These are phyloP conservation scores for Colletotrichum salicis DNA, from an alignment of 2,329 filamentous ascomycete species.

Conservation along the genomic window DNA sequence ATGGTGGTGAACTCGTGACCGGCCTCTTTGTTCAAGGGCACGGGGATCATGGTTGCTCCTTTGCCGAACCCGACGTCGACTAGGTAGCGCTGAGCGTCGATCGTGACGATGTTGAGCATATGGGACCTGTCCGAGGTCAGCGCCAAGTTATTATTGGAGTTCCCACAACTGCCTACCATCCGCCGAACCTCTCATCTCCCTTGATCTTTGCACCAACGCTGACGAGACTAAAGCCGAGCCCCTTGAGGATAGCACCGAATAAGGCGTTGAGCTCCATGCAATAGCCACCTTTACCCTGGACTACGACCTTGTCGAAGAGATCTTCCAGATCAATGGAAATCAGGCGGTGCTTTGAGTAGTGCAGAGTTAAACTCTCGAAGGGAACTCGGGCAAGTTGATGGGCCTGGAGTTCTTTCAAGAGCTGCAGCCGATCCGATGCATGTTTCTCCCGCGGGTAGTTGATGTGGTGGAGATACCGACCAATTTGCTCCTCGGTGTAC, in stretches of 20 bases:
- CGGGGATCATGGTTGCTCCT: constrained; percentile 48
- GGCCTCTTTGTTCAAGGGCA: constrained; percentile 42
- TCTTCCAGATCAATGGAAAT: constrained; percentile 52
- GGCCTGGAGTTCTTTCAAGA: constrained; percentile 46
- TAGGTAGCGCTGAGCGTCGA: constrained; percentile 58
- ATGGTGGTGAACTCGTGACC: constrained; percentile 49
- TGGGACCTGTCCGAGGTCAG: constrained; percentile 60
- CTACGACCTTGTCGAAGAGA: constrained; percentile 58
- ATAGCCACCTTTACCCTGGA: constrained; percentile 59
- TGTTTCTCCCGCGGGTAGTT: constrained; percentile 38
- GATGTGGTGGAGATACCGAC: constrained; percentile 44
- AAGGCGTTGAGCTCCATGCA: constrained; percentile 62
- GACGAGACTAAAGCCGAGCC: constrained; percentile 61
- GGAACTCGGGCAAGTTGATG: constrained; percentile 61
- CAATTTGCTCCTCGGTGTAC: constrained; percentile 44
- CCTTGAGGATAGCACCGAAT: constrained; percentile 59
- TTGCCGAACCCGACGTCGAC: constrained; percentile 72
- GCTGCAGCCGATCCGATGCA: constrained; percentile 40
- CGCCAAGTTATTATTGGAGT: neutral
- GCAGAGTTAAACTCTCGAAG: constrained; percentile 65
- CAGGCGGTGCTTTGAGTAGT: constrained; percentile 55
- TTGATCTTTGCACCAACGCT: constrained; percentile 54
- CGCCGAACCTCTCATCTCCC: constrained; percentile 38
- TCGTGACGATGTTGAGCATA: constrained; percentile 68
- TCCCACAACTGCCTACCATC: constrained; percentile 28